Percentiles rank a stretch among this genome's conserved stretches.
These are phyloP conservation scores for Mycosarcoma mackinlayi DNA, from an alignment of 1,284 basidiomycete species.

Conservation along the genomic window DNA sequence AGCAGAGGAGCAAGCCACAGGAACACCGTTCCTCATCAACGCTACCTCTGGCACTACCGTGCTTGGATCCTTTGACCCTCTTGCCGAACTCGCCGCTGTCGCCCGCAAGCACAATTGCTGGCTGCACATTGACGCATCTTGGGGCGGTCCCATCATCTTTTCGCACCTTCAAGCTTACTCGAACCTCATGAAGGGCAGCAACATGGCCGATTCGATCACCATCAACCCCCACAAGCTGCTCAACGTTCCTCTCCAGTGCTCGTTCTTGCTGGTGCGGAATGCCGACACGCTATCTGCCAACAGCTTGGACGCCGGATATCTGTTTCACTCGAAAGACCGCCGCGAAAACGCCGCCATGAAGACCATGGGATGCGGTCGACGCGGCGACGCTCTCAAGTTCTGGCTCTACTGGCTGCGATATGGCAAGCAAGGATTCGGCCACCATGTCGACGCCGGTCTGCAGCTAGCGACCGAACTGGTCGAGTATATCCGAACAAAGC, in stretches of 20 bases:
- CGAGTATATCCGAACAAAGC: constrained; percentile 33
- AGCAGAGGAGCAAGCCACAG: constrained; percentile 24
- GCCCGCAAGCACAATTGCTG: constrained; percentile 62
- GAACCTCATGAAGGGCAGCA: constrained; percentile 60
- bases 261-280: constrained; percentile 68
- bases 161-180: constrained; percentile 39
- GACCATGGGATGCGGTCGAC: constrained; percentile 68
- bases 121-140: constrained; percentile 70
- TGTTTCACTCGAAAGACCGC: constrained; percentile 66
- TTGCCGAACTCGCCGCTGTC: constrained; percentile 63
- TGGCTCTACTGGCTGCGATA: constrained; percentile 69
- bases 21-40: constrained; percentile 69
- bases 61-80: constrained; percentile 68
- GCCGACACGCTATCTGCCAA: constrained; percentile 66
- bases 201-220: constrained; percentile 67
- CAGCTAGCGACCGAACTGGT: constrained; percentile 43
- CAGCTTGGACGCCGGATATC: constrained; percentile 69
- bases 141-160: constrained; percentile 69
- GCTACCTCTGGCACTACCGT: constrained; percentile 70
- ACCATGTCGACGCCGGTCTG: constrained; percentile 61
- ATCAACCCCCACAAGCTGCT: constrained; percentile 70
- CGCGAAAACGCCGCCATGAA: constrained; percentile 56
- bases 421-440: constrained; percentile 64
- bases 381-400: constrained; percentile 69
- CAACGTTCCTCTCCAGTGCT: constrained; percentile 69